Base-by-base conservation (phyloP, 257 asterid species). In the Lavandula angustifolia region DNA sequence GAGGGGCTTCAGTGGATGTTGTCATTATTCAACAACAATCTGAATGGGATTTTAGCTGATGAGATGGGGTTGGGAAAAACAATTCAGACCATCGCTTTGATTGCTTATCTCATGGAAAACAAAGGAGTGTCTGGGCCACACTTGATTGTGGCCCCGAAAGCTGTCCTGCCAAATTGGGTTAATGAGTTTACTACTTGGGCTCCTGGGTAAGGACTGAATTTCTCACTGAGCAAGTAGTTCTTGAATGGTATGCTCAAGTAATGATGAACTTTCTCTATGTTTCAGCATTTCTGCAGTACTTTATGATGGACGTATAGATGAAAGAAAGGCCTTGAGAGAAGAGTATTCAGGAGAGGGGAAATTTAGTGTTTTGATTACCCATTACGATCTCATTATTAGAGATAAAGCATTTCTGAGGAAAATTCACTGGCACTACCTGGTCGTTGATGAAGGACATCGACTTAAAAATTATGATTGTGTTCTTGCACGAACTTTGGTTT, bases 1-100 rank as follows among this genome's bases (percentile, higher is more conserved):
- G 99, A 94, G 87, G 99, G 99, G 74, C 99, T 94, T 70, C 99
- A 94, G 18, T 94, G 99, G 99, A 94, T 94, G 99, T 67, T 94
- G 63, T 94, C 99, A 4, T 76, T 94, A 83, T 94, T 87, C 80
- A 94, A 94, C 76, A 94, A 94, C 80, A 94, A 94, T 73, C 81
- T 94, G 43, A 94, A 94, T 71, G 99, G 99, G 67, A 94, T 94
- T 76, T 78, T 94, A 72, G 99, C 99, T 6, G 99, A 94, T 81
- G 99, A 94, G 80, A 90, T 94, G 99, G 99, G 99, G 49, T 75
- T 94, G 73, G 99, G 97, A 38, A 90, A 94, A 84, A 94, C 97
- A 33, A 94, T 94, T 67, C 99, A 94, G 80, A 86, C 99, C 67
- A 94, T 94, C 64, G 51, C 99, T 41, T 83, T 94, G 80, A 82